Evolutionary conservation across 768 basidiomycete species (phyloP), one percentile per base, ranked within the genome.

Genomic region (Termitomyces sp.): DNA sequence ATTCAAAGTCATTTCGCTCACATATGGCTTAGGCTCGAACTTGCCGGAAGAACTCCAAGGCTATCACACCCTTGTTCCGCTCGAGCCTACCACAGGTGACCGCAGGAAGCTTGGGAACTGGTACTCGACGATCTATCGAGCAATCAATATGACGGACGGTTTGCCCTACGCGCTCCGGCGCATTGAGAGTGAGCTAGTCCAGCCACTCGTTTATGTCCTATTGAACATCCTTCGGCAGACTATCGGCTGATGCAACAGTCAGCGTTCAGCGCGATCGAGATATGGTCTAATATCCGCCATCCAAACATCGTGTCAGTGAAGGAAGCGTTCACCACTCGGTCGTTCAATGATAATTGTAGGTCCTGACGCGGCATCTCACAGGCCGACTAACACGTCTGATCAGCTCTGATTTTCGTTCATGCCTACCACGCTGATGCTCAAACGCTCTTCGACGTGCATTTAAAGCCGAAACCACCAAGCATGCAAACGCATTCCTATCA

Each of bases 291-390:
- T 43, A 75, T 98, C 54, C 80, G 76, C 17, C 96, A 98, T 71
- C 94, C 97, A 0, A 86, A 82, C 59, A 86, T 99, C 57, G 83
- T 96, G 15, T 70, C 82, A 9, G 74, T 98, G 21, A 80, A 82
- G 47, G 97, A 98, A 67, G 97, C 96, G 0, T 98, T 99, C 73
- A 98, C 97, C 0, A 96, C 96, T 0, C 81, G 87, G 28, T 83
- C 90, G 0, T 99, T 99, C 69, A 84, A 85, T 53, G 97, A 98
- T 67, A 87, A 86, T 62, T 98, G 95, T 96, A 64, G 49, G 87
- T 75, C 14, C 44, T 34, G 17, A 40, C 5, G 10, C 2, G n/a
- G 2, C 48, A 19, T 15, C 22, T 35, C 32, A 6, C 21, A 17
- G 15, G 15, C 19, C 8, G 34, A 48, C 47, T 48, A 10, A 48